Percentiles rank a stretch among this genome's conserved stretches.
Evolutionary conservation across 2,329 filamentous ascomycete species (phyloP).

Genomic region (Raffaelea deltoideospora): DNA sequence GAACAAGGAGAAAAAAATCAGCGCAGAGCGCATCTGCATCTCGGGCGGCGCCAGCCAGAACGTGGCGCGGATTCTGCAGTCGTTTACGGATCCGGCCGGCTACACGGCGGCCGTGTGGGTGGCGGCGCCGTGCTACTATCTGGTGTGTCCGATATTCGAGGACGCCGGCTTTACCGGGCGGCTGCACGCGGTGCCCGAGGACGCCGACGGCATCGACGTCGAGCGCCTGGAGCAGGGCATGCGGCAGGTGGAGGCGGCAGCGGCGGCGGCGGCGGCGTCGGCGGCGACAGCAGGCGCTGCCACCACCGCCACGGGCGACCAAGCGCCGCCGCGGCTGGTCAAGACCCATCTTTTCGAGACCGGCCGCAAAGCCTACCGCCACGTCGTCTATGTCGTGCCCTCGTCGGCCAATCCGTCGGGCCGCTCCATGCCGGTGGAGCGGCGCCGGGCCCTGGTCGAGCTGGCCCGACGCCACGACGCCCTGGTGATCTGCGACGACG

Average conservation of each 20-base stretch:
- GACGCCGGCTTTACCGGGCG: constrained; percentile 60
- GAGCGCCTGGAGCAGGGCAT: constrained; percentile 34
- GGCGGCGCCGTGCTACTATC: constrained; percentile 67
- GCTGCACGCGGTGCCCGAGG: constrained; percentile 58
- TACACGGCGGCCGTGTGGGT: constrained; percentile 68
- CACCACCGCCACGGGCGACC: too few species aligned
- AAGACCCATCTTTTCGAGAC: constrained; percentile 22
- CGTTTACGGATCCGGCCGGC: constrained; percentile 64
- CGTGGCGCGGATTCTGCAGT: constrained; percentile 59
- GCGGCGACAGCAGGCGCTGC: too few species aligned
- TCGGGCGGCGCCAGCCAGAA: constrained; percentile 78
- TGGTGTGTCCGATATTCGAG: constrained; percentile 74
- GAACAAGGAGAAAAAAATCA: too few species aligned
- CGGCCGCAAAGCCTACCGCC: constrained; percentile 65
- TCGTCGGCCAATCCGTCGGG: constrained; percentile 82
- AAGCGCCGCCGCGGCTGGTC: not conserved
- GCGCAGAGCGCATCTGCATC: constrained; percentile 54
- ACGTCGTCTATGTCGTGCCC: constrained; percentile 78
- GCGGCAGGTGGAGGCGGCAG: constrained; percentile 5
- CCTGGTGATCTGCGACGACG: constrained; percentile 76
- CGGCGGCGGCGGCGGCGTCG: not conserved
- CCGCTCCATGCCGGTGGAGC: constrained; percentile 58
- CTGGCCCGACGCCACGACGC: constrained; percentile 68
- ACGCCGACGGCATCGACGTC: constrained; percentile 62
- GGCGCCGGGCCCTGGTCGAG: constrained; percentile 54